Conservation (phyloP, 768 basidiomycete genomes). For the Lentinula raphanica region DNA sequence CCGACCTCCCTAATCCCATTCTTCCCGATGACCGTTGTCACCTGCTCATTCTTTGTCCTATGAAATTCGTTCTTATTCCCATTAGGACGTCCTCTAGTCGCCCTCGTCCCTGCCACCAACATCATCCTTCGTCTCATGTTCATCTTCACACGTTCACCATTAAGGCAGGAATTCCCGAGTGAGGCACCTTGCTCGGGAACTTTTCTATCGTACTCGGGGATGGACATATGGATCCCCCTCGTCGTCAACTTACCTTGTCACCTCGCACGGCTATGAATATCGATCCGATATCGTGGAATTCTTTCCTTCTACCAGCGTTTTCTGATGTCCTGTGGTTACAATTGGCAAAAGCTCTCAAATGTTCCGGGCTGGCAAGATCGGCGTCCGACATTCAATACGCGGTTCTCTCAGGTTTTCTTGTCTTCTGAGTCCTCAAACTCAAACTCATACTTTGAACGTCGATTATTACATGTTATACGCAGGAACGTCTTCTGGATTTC, state of each 20-base stretch:
- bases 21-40: background rate
- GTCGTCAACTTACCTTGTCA: background rate
- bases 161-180: background rate
- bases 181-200: background rate
- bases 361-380: too few relatives aligned
- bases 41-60: background rate
- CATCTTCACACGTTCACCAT: background rate
- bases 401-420: too few relatives aligned
- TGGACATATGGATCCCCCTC: background rate
- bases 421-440: too few relatives aligned
- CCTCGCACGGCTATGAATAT: background rate
- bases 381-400: too few relatives aligned
- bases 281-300: background rate
- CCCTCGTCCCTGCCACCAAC: background rate
- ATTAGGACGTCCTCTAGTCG: too few relatives aligned
- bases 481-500: too few relatives aligned
- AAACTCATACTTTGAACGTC: too few relatives aligned
- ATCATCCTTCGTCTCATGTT: background rate
- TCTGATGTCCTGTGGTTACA: background rate
- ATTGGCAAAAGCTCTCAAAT: too few relatives aligned
- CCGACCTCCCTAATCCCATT: background rate
- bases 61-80: background rate
- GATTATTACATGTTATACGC: too few relatives aligned
- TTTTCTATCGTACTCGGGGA: background rate
- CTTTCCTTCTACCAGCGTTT: too few relatives aligned